Conservation (phyloP, 2,329 filamentous ascomycete species). For the Cladosporium cucumerinum region DNA sequence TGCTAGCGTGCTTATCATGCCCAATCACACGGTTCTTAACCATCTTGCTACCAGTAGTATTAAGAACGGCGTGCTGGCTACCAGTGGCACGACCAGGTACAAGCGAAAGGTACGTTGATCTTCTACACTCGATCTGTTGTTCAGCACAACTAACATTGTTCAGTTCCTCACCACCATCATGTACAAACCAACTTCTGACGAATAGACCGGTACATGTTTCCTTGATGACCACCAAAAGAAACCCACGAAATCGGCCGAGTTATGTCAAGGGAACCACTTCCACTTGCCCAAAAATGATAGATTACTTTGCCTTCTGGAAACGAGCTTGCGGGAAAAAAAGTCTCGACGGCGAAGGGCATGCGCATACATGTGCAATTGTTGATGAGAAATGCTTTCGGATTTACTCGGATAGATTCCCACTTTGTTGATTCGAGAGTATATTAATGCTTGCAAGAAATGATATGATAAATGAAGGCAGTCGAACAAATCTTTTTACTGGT, state of each 20-base stretch:
- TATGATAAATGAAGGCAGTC: conserved; percentile 3
- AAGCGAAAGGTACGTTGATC: conserved; percentile 70
- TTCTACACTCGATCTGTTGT: too few species aligned
- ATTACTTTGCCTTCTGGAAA: neutral
- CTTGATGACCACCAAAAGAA: neutral
- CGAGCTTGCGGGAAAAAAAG: neutral
- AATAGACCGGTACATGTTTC: conserved; percentile 4
- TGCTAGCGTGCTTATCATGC: conserved; percentile 93
- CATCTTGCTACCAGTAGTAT: conserved; percentile 97
- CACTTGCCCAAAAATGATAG: neutral
- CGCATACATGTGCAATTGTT: conserved; percentile 4
- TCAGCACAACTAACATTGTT: conserved; percentile 17
- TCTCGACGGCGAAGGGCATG: neutral
- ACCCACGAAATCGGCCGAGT: neutral
- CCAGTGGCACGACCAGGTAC: conserved; percentile 95
- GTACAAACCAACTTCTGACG: conserved; percentile 73
- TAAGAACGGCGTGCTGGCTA: conserved; percentile 91
- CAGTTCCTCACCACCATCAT: conserved; percentile 94
- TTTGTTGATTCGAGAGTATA: neutral
- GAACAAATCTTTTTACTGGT: neutral
- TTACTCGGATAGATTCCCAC: conserved; percentile 6
- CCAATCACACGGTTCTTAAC: conserved; percentile 94
- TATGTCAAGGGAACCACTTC: neutral
- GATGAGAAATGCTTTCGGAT: conserved; percentile 11
- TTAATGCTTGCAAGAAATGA: conserved; percentile 8